phyloP scores from a whole-genome alignment of 2,329 filamentous ascomycete genomes.

The Monilinia laxa region DNA sequence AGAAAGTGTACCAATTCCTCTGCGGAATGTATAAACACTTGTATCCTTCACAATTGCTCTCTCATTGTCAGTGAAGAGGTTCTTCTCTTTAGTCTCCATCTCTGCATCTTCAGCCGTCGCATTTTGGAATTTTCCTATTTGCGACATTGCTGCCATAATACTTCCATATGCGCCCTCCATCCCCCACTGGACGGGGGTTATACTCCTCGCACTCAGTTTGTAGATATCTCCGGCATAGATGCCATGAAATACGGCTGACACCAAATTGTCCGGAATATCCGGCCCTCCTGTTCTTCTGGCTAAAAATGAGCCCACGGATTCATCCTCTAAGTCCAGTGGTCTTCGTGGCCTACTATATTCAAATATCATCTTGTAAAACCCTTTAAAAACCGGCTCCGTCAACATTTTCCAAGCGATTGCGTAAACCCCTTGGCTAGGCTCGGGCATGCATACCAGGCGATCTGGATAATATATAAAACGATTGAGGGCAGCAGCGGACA shows the following conservation, averaged over 20 bases:
- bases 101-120: slow-evolving; percentile 14
- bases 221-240: slow-evolving; percentile 90
- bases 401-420: slow-evolving; percentile 43
- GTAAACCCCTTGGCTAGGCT: slow-evolving; percentile 42
- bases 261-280: slow-evolving; percentile 65
- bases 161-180: slow-evolving; percentile 30
- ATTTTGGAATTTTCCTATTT: not conserved
- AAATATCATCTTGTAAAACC: slow-evolving; percentile 38
- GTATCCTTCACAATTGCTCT: slow-evolving; percentile 30
- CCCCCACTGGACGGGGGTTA: slow-evolving; percentile 42
- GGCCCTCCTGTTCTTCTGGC: slow-evolving; percentile 52
- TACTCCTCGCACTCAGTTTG: slow-evolving; percentile 69
- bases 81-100: slow-evolving; percentile 9
- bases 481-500: slow-evolving; percentile 54
- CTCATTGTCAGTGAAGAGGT: slow-evolving; percentile 4
- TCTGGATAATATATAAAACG: slow-evolving; percentile 90
- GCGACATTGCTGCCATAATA: slow-evolving; percentile 22
- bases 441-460: slow-evolving; percentile 66
- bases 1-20: slow-evolving; percentile 64
- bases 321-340: slow-evolving; percentile 51
- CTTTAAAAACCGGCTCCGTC: slow-evolving; percentile 57
- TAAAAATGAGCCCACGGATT: slow-evolving; percentile 70
- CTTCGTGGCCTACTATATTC: slow-evolving; percentile 41
- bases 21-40: slow-evolving; percentile 49
- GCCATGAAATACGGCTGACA: slow-evolving; percentile 77